A percentile compares a stretch with the other conserved stretches of the same genome.
These are phyloP conservation scores for Xylariaceae sp. DNA, from an alignment of 2,329 filamentous ascomycete species.

Conservation along the genomic window DNA sequence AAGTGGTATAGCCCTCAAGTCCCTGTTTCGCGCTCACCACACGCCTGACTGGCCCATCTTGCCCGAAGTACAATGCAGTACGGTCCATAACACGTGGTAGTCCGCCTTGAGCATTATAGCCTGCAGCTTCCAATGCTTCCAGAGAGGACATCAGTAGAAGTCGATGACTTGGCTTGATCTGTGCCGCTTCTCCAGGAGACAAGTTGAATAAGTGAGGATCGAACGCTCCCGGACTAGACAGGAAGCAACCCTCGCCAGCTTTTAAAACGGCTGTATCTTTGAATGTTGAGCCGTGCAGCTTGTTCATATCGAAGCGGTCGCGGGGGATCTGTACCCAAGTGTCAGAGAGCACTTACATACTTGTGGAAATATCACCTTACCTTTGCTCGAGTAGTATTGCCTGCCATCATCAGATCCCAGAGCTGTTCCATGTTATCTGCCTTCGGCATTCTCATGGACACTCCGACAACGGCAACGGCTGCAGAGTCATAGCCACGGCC, in stretches of 20 bases:
- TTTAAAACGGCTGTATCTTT: too few relatives aligned
- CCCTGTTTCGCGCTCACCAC: slow-evolving; percentile 24
- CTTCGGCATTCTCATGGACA: slow-evolving; percentile 31
- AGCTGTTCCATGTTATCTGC: slow-evolving; percentile 33
- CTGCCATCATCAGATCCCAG: slow-evolving; percentile 28
- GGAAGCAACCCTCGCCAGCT: slow-evolving; percentile 19
- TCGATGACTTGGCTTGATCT: slow-evolving; percentile 17
- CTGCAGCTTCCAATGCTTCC: slow-evolving; percentile 22
- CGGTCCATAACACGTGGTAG: slow-evolving; percentile 9
- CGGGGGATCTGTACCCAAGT: slow-evolving; percentile 15
- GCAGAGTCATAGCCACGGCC: background rate
- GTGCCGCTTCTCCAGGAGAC: slow-evolving; percentile 18
- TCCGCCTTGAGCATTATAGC: slow-evolving; percentile 16
- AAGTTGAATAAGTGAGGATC: slow-evolving; percentile 20
- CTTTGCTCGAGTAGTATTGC: slow-evolving; percentile 26
- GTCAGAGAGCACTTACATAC: background rate
- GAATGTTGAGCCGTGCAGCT: too few relatives aligned
- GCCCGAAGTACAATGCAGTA: slow-evolving; percentile 36
- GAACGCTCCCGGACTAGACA: slow-evolving; percentile 23
- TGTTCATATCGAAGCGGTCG: slow-evolving; percentile 21
- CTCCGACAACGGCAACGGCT: slow-evolving; percentile 34
- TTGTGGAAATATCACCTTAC: slow-evolving; percentile 2
- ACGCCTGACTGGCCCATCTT: slow-evolving; percentile 34
- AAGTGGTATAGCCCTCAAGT: slow-evolving; percentile 10
- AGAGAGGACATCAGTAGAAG: slow-evolving; percentile 20